phyloP scores from a whole-genome alignment of 306 rosid genomes.

The Casuarina glauca region DNA sequence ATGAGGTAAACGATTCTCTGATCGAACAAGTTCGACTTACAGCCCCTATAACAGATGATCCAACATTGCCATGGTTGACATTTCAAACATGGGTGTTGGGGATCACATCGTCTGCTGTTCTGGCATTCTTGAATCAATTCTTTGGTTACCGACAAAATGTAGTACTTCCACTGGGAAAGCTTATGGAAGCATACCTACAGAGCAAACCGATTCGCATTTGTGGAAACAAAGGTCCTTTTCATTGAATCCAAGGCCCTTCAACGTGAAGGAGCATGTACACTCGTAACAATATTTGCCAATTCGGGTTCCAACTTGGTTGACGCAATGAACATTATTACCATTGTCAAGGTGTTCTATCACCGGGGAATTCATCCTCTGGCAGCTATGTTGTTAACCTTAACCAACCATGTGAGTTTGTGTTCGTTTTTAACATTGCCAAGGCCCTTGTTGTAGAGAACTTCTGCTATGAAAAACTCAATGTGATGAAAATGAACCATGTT shows the following conservation, averaged over 20 bases:
- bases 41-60: constrained; percentile 66
- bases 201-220: constrained; percentile 28
- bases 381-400: constrained; percentile 57
- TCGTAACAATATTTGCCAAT: constrained; percentile 78
- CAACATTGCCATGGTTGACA: constrained; percentile 60
- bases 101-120: constrained; percentile 46
- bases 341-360: constrained; percentile 80
- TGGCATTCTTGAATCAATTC: constrained; percentile 74
- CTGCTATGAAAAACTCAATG: too few relatives aligned
- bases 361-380: constrained; percentile 55
- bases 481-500: too few relatives aligned
- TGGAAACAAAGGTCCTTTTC: constrained; percentile 51
- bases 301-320: constrained; percentile 65
- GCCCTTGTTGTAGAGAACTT: too few relatives aligned
- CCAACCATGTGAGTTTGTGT: constrained; percentile 67
- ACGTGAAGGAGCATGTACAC: constrained; percentile 68
- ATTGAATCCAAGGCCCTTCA: constrained; percentile 80
- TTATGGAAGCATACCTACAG: constrained; percentile 82
- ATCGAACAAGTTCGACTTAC: constrained; percentile 83
- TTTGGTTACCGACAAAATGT: constrained; percentile 66
- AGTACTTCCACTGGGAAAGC: constrained; percentile 64
- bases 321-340: constrained; percentile 72
- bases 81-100: constrained; percentile 89
- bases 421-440: background rate
- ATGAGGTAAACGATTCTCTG: constrained; percentile 56